phyloP scores from a whole-genome alignment of 2,329 filamentous ascomycete species.

The Beauveria pseudobassiana region DNA sequence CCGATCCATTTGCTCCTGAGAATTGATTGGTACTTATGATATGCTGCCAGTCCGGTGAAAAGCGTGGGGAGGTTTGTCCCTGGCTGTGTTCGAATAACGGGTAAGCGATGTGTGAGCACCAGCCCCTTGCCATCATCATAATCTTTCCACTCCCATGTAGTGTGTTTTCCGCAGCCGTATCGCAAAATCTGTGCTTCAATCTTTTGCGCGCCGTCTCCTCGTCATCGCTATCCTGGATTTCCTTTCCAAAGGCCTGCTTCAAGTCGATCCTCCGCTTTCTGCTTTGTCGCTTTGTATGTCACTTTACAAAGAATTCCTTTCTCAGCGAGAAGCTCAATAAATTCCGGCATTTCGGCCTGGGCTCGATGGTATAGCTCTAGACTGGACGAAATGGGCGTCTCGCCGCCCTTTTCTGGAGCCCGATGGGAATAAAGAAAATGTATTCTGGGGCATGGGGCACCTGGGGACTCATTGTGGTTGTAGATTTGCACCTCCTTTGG shows the following conservation, averaged over 20 bases:
- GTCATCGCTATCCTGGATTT: constrained; percentile 35
- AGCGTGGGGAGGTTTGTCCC: constrained; percentile 36
- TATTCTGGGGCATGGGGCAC: constrained; percentile 44
- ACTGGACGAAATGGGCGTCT: constrained; percentile 40
- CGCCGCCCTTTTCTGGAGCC: constrained; percentile 27
- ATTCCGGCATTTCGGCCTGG: constrained; percentile 38
- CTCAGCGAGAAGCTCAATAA: constrained; percentile 32
- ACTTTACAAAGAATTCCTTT: constrained; percentile 32
- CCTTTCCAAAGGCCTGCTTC: constrained; percentile 35
- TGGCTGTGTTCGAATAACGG: constrained; percentile 39
- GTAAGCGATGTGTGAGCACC: constrained; percentile 36
- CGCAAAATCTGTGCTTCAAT: constrained; percentile 41
- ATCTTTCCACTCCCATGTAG: constrained; percentile 41
- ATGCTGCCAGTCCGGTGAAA: constrained; percentile 38
- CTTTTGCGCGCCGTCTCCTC: constrained; percentile 32
- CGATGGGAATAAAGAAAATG: constrained; percentile 39
- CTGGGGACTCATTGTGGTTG: constrained; percentile 44
- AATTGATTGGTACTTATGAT: constrained; percentile 28
- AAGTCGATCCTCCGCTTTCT: constrained; percentile 40
- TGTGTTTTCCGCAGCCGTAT: constrained; percentile 36
- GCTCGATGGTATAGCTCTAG: constrained; percentile 38
- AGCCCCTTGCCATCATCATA: constrained; percentile 23
- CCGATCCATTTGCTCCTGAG: background rate
- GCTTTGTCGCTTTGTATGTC: constrained; percentile 35
- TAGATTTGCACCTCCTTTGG: constrained; percentile 41